These are phyloP conservation scores for Phytopythium helicoides DNA, from an alignment of 352 stramenopile genomes.

Conservation along the genomic window DNA sequence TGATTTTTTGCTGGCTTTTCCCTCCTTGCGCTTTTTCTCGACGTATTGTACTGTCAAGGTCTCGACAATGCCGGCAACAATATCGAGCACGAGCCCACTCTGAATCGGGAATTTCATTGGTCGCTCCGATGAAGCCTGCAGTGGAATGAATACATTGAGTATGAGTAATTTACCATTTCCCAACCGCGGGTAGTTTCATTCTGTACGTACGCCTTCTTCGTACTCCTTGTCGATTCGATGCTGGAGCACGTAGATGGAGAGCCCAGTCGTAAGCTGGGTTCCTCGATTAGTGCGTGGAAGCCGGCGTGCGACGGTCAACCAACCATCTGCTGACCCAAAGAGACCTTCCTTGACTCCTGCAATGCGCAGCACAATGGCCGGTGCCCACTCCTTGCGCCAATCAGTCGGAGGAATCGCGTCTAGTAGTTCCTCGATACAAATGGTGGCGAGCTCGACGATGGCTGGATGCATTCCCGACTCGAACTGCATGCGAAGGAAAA, in stretches of 20 bases:
- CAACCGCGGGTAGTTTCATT: no score
- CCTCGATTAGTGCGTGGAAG: conserved; percentile 70
- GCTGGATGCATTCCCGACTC: conserved; percentile 68
- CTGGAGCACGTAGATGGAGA: conserved; percentile 80
- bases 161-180: no score
- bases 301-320: conserved; percentile 68
- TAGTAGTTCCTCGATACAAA: conserved; percentile 78
- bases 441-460: conserved; percentile 73
- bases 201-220: conserved; percentile 39
- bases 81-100: conserved; percentile 73
- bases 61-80: conserved; percentile 76
- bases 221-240: conserved; percentile 67
- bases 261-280: conserved; percentile 70
- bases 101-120: conserved; percentile 82
- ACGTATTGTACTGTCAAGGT: conserved; percentile 72
- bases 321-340: conserved; percentile 72
- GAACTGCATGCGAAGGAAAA: conserved; percentile 87
- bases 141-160: neutral
- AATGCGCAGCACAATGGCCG: conserved; percentile 76
- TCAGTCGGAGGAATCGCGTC: conserved; percentile 65
- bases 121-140: conserved; percentile 45
- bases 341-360: conserved; percentile 71
- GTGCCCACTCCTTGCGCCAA: conserved; percentile 75
- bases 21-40: conserved; percentile 48
- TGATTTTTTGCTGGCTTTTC: conserved; percentile 29